A percentile compares a stretch with the other conserved stretches of the same genome.
Conservation (phyloP, 2,329 filamentous ascomycete species). For the Neofusicoccum sp. region DNA sequence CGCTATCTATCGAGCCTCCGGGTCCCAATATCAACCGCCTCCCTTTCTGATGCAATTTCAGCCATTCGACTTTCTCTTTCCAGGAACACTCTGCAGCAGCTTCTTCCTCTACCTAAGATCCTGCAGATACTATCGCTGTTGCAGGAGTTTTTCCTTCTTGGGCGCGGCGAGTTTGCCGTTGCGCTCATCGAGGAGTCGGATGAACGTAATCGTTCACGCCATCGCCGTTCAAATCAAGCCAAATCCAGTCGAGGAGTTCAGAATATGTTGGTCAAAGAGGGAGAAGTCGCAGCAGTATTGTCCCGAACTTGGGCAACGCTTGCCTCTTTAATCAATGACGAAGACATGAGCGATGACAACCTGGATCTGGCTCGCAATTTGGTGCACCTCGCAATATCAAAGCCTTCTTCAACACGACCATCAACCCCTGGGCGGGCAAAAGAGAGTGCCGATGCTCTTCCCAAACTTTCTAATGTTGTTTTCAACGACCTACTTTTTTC, state of each 20-base stretch:
- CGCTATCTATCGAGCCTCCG: constrained; percentile 64
- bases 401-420: constrained; percentile 36
- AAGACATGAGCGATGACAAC: constrained; percentile 70
- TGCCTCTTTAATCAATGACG: constrained; percentile 72
- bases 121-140: constrained; percentile 74
- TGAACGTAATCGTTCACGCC: constrained; percentile 70
- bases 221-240: constrained; percentile 48
- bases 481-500: constrained; percentile 85
- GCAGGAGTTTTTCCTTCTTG: constrained; percentile 82
- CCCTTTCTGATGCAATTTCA: constrained; percentile 69
- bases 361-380: constrained; percentile 80
- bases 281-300: constrained; percentile 76
- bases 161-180: constrained; percentile 87
- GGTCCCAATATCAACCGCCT: constrained; percentile 71
- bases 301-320: constrained; percentile 76
- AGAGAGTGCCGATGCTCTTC: constrained; percentile 30
- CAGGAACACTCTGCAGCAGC: constrained; percentile 75
- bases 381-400: constrained; percentile 64
- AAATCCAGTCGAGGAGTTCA: constrained; percentile 43
- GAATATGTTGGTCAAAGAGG: constrained; percentile 75
- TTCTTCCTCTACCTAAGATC: constrained; percentile 75
- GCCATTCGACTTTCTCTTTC: constrained; percentile 79
- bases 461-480: constrained; percentile 48
- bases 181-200: constrained; percentile 84
- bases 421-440: constrained; percentile 42